Percentiles rank a stretch among this genome's conserved stretches.
phyloP scores from a whole-genome alignment of 768 basidiomycete species.

The Rossbeevera mucosa region DNA sequence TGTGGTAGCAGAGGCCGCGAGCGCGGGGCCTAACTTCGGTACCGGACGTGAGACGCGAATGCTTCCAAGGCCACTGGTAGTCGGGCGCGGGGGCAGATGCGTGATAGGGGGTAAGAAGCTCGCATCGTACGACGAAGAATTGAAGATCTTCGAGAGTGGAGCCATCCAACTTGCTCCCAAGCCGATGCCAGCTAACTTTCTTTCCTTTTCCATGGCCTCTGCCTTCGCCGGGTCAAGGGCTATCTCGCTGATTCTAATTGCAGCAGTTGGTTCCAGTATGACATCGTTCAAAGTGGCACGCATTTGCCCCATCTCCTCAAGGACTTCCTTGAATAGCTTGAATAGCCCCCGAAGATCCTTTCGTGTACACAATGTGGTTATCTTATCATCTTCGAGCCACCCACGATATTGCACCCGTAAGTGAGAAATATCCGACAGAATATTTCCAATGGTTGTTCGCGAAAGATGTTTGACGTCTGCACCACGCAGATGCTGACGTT shows the following conservation, averaged over 20 bases:
- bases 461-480: constrained; percentile 87
- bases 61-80: constrained; percentile 22
- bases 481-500: constrained; percentile 81
- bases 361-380: constrained; percentile 57
- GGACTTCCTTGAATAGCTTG: constrained; percentile 80
- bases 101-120: constrained; percentile 7
- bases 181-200: constrained; percentile 28
- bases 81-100: constrained; percentile 26
- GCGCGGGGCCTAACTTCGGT: constrained; percentile 79
- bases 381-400: constrained; percentile 70
- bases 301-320: constrained; percentile 77
- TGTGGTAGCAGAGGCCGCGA: constrained; percentile 83
- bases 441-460: constrained; percentile 67
- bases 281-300: constrained; percentile 84
- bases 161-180: constrained; percentile 69
- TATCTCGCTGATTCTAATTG: constrained; percentile 64
- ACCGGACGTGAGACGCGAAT: constrained; percentile 44
- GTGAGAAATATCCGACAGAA: constrained; percentile 63
- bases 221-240: constrained; percentile 58
- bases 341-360: constrained; percentile 80
- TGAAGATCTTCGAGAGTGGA: constrained; percentile 79
- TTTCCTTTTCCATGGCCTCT: constrained; percentile 36
- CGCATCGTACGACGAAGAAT: constrained; percentile 31
- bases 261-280: constrained; percentile 80
- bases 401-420: constrained; percentile 73